A percentile compares a stretch with the other conserved stretches of the same genome.
phyloP scores from a whole-genome alignment of 1,139 yeast genomes.

The Debaryomyces fabryi region DNA sequence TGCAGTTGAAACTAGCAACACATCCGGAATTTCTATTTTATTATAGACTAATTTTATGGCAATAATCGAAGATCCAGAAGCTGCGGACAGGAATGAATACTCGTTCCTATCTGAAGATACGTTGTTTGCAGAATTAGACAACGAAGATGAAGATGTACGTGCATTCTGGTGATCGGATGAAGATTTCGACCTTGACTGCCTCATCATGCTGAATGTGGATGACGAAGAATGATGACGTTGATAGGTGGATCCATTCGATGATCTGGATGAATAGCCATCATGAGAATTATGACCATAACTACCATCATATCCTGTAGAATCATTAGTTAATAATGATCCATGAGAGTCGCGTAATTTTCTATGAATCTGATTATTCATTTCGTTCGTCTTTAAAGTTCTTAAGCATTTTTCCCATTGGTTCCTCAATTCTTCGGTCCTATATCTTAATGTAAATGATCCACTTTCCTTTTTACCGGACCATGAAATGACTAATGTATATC shows the following conservation, averaged over 20 bases:
- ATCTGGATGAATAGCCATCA: constrained; percentile 26
- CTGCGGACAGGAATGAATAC: constrained; percentile 3
- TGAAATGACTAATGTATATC: constrained; percentile 65
- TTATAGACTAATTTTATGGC: constrained; percentile 58
- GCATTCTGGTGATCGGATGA: constrained; percentile 19
- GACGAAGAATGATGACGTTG: constrained; percentile 50
- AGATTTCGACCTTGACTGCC: constrained; percentile 33
- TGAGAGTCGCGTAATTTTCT: constrained; percentile 44
- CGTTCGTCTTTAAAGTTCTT: constrained; percentile 44
- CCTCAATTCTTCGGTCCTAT: constrained; percentile 69
- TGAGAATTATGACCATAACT: constrained; percentile 18
- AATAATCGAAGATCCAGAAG: constrained; percentile 14
- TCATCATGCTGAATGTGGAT: constrained; percentile 51
- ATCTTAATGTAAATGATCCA: constrained; percentile 71
- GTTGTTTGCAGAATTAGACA: constrained; percentile 1
- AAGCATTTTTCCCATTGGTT: constrained; percentile 72
- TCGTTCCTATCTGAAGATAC: constrained; percentile 5
- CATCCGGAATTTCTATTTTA: constrained; percentile 37
- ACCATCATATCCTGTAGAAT: constrained; percentile 28
- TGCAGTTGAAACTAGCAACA: constrained; percentile 44
- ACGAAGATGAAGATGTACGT: constrained; percentile 8
- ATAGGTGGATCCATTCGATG: constrained; percentile 34
- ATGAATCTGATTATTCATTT: constrained; percentile 46
- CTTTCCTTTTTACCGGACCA: constrained; percentile 81
- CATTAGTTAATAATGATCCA: constrained; percentile 30